phyloP scores from a whole-genome alignment of 305 asterid genomes.

The Caryopteris hybrid region DNA sequence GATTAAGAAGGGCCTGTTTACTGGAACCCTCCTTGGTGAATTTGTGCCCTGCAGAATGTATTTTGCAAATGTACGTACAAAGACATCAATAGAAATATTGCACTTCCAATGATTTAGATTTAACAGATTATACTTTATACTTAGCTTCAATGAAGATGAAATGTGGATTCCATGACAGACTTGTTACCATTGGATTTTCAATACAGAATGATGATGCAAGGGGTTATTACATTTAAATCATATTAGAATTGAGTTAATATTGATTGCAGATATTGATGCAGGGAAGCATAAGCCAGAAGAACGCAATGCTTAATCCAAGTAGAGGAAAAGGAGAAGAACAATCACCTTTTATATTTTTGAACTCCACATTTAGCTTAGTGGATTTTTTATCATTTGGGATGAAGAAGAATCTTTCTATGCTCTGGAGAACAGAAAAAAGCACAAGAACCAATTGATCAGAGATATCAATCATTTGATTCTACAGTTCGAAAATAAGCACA shows the following conservation, averaged over 20 bases:
- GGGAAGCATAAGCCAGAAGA: constrained; percentile 10
- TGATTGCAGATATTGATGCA: constrained; percentile 6
- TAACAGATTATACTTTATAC: not conserved
- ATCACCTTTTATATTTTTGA: constrained; percentile 69
- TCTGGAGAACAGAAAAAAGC: constrained; percentile 36
- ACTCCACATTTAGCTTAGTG: constrained; percentile 67
- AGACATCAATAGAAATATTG: not conserved
- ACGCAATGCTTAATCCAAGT: not conserved
- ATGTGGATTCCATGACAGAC: not conserved
- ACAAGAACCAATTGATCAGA: constrained; percentile 5
- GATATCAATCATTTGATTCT: not conserved
- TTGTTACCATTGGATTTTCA: not conserved
- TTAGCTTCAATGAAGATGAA: not conserved
- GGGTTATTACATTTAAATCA: not conserved
- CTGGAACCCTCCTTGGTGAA: constrained; percentile 70
- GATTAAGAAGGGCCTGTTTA: constrained; percentile 78
- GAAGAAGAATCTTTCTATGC: constrained; percentile 52
- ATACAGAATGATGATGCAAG: constrained; percentile 7
- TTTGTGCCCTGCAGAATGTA: constrained; percentile 47
- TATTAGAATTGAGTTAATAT: not conserved
- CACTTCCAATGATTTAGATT: constrained; percentile 3
- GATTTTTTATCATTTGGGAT: constrained; percentile 66
- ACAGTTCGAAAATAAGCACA: not conserved
- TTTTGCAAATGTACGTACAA: constrained; percentile 14
- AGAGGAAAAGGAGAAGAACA: constrained; percentile 11